Conservation (phyloP, 805 yeast species). For the Saccharomycopsis javanensis region DNA sequence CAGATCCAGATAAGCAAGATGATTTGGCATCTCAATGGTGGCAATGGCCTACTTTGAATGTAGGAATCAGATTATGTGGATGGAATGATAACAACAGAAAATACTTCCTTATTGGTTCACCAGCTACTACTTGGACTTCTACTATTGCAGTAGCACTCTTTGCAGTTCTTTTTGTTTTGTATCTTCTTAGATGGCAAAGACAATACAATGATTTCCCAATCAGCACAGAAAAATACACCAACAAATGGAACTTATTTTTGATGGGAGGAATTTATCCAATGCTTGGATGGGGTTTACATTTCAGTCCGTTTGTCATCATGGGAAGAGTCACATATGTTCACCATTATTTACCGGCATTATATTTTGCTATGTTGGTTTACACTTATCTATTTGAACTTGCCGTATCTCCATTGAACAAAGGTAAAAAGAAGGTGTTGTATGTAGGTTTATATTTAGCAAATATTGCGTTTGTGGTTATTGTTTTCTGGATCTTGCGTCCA, state of each 20-base stretch:
- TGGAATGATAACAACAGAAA: slow-evolving; percentile 54
- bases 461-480: slow-evolving; percentile 36
- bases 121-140: slow-evolving; percentile 71
- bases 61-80: slow-evolving; percentile 66
- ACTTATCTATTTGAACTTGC: slow-evolving; percentile 44
- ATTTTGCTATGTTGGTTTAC: slow-evolving; percentile 56
- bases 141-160: slow-evolving; percentile 48
- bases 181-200: slow-evolving; percentile 73
- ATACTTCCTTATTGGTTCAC: slow-evolving; percentile 66
- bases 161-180: slow-evolving; percentile 35
- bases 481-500: slow-evolving; percentile 53
- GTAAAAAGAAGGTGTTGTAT: slow-evolving; percentile 23
- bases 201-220: slow-evolving; percentile 52
- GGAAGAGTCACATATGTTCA: slow-evolving; percentile 81
- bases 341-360: slow-evolving; percentile 76
- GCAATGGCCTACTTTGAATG: slow-evolving; percentile 82
- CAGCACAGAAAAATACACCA: slow-evolving; percentile 24
- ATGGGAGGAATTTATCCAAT: slow-evolving; percentile 74
- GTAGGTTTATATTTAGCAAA: slow-evolving; percentile 31
- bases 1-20: slow-evolving; percentile 68
- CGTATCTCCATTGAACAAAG: slow-evolving; percentile 26
- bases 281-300: slow-evolving; percentile 76
- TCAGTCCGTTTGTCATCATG: slow-evolving; percentile 67
- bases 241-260: slow-evolving; percentile 40
- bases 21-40: slow-evolving; percentile 64